Conservation (phyloP, 1,284 basidiomycete genomes). For the Megacollybia platyphylla region DNA sequence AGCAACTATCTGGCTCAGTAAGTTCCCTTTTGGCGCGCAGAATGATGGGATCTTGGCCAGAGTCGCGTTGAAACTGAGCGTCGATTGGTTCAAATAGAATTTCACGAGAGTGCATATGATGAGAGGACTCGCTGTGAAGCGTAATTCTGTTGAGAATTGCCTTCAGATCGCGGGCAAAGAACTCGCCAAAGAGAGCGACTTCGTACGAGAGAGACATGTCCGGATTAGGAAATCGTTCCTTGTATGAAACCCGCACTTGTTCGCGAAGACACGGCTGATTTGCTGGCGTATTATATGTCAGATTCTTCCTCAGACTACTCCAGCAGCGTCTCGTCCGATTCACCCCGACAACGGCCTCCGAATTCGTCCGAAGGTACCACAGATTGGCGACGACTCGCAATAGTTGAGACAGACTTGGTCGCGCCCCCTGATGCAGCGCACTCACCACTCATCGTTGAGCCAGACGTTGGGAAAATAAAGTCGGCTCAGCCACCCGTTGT, state of each 20-base stretch:
- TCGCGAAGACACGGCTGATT: no score
- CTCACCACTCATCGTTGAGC: conserved; percentile 36
- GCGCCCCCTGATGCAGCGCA: conserved; percentile 53
- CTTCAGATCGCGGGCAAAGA: conserved; percentile 47
- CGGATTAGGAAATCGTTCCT: no score
- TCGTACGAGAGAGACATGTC: conserved; percentile 45
- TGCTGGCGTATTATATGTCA: no score
- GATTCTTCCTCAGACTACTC: conserved; percentile 37
- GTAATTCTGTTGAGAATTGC: conserved; percentile 66
- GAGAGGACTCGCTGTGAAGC: conserved; percentile 60
- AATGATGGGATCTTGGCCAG: conserved; percentile 49
- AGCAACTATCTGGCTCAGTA: conserved; percentile 41
- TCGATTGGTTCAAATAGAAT: conserved; percentile 66
- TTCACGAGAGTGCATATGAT: conserved; percentile 57
- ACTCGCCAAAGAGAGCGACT: conserved; percentile 68
- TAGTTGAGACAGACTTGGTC: conserved; percentile 47
- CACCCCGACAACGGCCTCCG: conserved; percentile 8
- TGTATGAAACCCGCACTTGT: no score
- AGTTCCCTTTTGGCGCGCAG: conserved; percentile 64
- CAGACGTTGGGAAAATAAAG: conserved; percentile 11
- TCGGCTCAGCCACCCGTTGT: conserved; percentile 10
- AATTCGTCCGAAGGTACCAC: conserved; percentile 20
- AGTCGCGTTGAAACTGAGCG: conserved; percentile 42
- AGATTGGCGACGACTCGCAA: conserved; percentile 29
- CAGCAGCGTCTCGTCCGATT: conserved; percentile 15